phyloP scores from a whole-genome alignment of 352 stramenopile genomes.

The Globisporangium mamillatum region DNA sequence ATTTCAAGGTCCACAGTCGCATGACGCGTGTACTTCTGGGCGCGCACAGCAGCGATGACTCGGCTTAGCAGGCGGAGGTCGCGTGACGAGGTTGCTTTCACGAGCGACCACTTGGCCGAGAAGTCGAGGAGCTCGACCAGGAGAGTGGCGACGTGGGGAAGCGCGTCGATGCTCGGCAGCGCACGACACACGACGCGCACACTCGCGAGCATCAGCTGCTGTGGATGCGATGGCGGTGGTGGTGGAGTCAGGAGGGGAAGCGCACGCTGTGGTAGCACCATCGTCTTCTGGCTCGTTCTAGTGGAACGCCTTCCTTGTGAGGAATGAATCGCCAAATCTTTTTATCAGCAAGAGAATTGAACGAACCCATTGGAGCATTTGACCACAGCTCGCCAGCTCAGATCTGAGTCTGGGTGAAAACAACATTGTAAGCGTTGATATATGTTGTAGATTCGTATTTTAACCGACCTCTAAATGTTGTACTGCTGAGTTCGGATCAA shows the following conservation, averaged over 20 bases:
- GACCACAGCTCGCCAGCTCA: too few species aligned
- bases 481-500: too few species aligned
- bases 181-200: constrained; percentile 19
- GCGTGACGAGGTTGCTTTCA: constrained; percentile 11
- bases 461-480: too few species aligned
- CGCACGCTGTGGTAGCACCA: background rate
- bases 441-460: too few species aligned
- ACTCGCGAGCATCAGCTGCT: constrained; percentile 16
- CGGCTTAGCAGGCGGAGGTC: constrained; percentile 22
- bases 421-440: too few species aligned
- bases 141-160: constrained; percentile 26
- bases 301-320: background rate
- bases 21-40: constrained; percentile 11
- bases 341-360: too few species aligned
- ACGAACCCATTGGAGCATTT: too few species aligned
- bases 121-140: constrained; percentile 26
- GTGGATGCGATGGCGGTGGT: background rate
- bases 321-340: too few species aligned
- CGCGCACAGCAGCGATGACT: constrained; percentile 3
- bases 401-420: too few species aligned
- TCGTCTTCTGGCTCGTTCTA: background rate
- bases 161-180: constrained; percentile 21
- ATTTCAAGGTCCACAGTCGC: constrained; percentile 2
- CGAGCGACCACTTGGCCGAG: constrained; percentile 25
- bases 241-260: background rate